Evolutionary conservation across 371 early-diverging fungal genomes (phyloP), one percentile per base, ranked within the genome.

Genomic region (Mortierella sp.): DNA sequence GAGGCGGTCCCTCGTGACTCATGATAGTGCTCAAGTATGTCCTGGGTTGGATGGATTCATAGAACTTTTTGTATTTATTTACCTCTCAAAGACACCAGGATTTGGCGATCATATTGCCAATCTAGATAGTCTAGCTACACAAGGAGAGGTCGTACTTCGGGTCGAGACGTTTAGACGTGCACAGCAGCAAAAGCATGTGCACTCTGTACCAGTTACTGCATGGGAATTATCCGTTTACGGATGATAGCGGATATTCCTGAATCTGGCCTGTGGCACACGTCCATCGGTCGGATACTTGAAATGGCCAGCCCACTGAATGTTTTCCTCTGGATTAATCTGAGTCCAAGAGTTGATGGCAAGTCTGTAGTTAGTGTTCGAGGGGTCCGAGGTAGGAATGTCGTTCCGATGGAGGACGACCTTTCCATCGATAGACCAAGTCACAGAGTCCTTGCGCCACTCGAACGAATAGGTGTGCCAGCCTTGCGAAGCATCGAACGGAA

Each of bases 281-380:
- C 69, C 75, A 24, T 64, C 54, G 2, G 41, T 19, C 6, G 76
- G 76, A 31, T 69, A 69, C 41, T 60, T 17, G 47, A 75, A 75
- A 28, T 64, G 37, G 31, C 69, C 69, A 5, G 75, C 75, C 76
- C 76, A 75, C 2, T 59, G 14, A 31, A 75, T 64, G 28, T 69
- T 60, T 41, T 50, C 11, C 31, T 75, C 70, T 1, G 52, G 60
- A 19, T 69, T 68, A 27, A 75, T 64, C 26, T 68, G 76, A 1
- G 70, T 64, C 76, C 76, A 75, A 0, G 76, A 75, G 32, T 75
- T 75, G 50, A 75, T 60, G 15, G 27, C 76, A 43, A 75, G 24
- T 17, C 60, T 54, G 51, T 75, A 75, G 27, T 60, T 69, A 21
- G 64, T 48, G 15, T 50, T 28, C 8, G 44, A 51, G 3, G 76